Conservation (phyloP, 225 moss, liverwort and hornwort genomes). For the Sphagnum contortum region DNA sequence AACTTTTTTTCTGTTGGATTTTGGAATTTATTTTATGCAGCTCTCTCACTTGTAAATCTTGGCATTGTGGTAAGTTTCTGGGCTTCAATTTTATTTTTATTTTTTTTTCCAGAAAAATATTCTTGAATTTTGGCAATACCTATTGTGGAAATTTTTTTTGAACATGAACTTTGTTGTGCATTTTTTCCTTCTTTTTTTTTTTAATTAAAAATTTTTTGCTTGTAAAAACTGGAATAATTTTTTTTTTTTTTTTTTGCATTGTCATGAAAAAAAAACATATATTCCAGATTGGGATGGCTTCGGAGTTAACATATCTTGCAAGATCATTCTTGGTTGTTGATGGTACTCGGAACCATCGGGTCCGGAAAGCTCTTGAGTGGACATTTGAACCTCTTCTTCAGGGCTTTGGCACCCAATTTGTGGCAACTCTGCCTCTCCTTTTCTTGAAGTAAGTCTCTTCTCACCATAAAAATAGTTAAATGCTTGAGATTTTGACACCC, state of each 20-base stretch:
- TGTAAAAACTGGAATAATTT: too few relatives aligned
- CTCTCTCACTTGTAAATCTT: slow-evolving; percentile 88
- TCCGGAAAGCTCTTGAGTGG: slow-evolving; percentile 88
- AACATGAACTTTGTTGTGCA: too few relatives aligned
- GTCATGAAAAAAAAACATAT: too few relatives aligned
- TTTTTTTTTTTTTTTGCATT: not conserved
- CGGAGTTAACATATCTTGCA: slow-evolving; percentile 96
- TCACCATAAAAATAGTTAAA: not conserved
- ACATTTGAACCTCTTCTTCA: slow-evolving; percentile 93
- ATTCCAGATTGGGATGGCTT: slow-evolving; percentile 80
- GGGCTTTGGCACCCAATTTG: slow-evolving; percentile 91
- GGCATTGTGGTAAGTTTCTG: slow-evolving; percentile 74
- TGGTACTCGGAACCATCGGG: slow-evolving; percentile 74
- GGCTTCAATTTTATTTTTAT: too few relatives aligned
- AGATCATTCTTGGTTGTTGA: slow-evolving; percentile 89
- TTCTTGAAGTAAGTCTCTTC: slow-evolving; percentile 63
- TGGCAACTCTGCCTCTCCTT: slow-evolving; percentile 77
- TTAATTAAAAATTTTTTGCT: too few relatives aligned
- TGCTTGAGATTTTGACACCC: too few relatives aligned
- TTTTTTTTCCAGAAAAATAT: not conserved
- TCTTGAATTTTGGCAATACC: too few relatives aligned
- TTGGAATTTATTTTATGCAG: slow-evolving; percentile 20
- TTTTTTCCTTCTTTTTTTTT: too few relatives aligned
- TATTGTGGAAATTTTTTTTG: too few relatives aligned
- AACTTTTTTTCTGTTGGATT: too few relatives aligned